phyloP scores from a whole-genome alignment of 208 protist species.

The Crithidia acanthocephali region DNA sequence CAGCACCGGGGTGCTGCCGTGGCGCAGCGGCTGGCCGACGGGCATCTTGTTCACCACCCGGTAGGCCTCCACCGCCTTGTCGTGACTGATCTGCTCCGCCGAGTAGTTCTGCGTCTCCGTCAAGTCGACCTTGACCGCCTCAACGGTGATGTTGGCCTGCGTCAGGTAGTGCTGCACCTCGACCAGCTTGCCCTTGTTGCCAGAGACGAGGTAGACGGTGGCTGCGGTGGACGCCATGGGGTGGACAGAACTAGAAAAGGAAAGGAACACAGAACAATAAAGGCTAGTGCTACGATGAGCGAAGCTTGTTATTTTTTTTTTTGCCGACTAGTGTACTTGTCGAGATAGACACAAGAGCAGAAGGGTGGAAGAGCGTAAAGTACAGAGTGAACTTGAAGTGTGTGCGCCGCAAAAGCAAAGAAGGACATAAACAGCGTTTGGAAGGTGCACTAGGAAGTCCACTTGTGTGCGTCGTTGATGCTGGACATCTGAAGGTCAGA shows the following conservation, averaged over 20 bases:
- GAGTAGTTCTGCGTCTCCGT: slow-evolving; percentile 96
- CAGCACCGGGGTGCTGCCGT: slow-evolving; percentile 60
- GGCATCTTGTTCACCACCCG: slow-evolving; percentile 40
- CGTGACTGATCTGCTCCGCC: slow-evolving; percentile 85
- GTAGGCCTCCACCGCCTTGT: slow-evolving; percentile 94
- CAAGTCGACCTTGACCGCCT: slow-evolving; percentile 75
- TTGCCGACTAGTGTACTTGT: too few relatives aligned
- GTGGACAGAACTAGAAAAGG: slow-evolving; percentile 5
- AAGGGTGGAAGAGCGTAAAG: too few relatives aligned
- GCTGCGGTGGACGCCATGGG: slow-evolving; percentile 32
- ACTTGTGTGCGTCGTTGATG: too few relatives aligned
- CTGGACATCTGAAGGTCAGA: too few relatives aligned
- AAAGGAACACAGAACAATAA: slow-evolving; percentile 8
- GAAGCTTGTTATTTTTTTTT: too few relatives aligned
- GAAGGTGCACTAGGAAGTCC: too few relatives aligned
- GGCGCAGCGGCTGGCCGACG: slow-evolving; percentile 20
- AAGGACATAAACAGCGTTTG: too few relatives aligned
- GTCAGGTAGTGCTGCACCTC: slow-evolving; percentile 93
- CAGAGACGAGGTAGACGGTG: slow-evolving; percentile 89
- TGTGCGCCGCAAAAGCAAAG: too few relatives aligned
- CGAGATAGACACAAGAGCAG: too few relatives aligned
- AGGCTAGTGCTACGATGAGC: background rate
- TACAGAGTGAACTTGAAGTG: too few relatives aligned
- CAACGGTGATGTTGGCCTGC: slow-evolving; percentile 44
- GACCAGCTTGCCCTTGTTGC: slow-evolving; percentile 97